Evolutionary conservation across 2,329 filamentous ascomycete species (phyloP), one percentile per base, ranked within the genome.

Genomic region (Rutstroemia sp.): DNA sequence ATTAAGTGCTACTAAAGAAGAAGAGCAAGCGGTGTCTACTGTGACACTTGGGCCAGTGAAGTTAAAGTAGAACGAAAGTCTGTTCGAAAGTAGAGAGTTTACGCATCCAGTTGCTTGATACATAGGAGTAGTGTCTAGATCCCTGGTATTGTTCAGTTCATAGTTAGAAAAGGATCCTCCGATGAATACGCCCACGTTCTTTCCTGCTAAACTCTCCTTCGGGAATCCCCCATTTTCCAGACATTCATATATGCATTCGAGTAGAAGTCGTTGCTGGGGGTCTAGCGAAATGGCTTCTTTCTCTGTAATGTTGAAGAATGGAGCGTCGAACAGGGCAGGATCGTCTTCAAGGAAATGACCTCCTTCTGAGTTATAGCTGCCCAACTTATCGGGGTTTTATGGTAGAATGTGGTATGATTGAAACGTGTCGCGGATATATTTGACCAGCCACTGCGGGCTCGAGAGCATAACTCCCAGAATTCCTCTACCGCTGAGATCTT

Each of bases 21-120:
- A 78, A 39, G 78, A 81, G 65, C 81, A 85, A 21, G 79, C 81
- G 0, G 81, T 84, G 58, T 66, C 62, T 5, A 67, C 56, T 0
- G 79, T 82, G 66, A 82, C 73, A 61, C 78, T 80, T 2, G 80
- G 78, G 0, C 81, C 80, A 12, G 73, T 72, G 16, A 83, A 69
- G 60, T 83, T 75, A 65, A 79, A 81, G 57, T 73, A 76, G 63
- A 82, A 78, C 0, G 79, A 81, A 12, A 83, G 73, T 0, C 79
- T 73, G 62, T 82, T 83, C 3, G 79, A 65, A 67, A 81, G 72
- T 54, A 81, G 77, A 10, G 58, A 57, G 21, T 52, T 34, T 9
- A 62, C 63, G 39, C 60, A 64, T 16, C 65, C 66, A 4, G 65
- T 70, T 7, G 63, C 62, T 25, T 60, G 49, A 38, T 62, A 61